phyloP scores from a whole-genome alignment of 2,329 filamentous ascomycete species.

The Nemania sp. region DNA sequence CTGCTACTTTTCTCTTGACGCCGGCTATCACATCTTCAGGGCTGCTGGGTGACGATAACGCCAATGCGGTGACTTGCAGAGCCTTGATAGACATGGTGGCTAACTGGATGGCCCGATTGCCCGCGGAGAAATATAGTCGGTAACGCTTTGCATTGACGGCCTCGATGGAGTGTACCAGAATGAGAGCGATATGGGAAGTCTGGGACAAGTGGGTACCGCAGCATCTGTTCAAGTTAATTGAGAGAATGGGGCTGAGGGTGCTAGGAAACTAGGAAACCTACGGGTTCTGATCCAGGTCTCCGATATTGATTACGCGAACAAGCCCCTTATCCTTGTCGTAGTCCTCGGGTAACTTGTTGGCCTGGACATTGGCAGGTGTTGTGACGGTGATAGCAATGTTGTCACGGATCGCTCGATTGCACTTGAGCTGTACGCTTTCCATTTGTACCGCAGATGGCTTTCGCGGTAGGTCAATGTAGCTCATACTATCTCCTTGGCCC shows the following conservation, averaged over 20 bases:
- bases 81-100: not conserved
- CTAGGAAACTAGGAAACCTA: not conserved
- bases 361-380: not conserved
- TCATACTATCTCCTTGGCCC: not conserved
- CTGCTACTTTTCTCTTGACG: not conserved
- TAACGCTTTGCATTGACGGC: not conserved
- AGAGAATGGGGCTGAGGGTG: not conserved
- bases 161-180: slow-evolving; percentile 1
- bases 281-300: not conserved
- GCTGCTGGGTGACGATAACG: not conserved
- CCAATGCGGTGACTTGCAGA: not conserved
- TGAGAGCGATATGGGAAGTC: slow-evolving; percentile 4
- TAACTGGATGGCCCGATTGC: not conserved
- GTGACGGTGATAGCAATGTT: not conserved
- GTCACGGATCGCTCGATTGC: not conserved
- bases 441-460: not conserved
- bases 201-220: not conserved
- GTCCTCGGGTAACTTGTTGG: slow-evolving; percentile 1
- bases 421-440: not conserved
- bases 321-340: not conserved
- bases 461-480: not conserved
- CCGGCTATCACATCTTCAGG: not conserved
- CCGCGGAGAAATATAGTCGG: not conserved
- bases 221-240: not conserved
- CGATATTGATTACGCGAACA: not conserved